Evolutionary conservation across 208 protist genomes (phyloP).

Genomic region (Dictyostelium gargantuum): DNA sequence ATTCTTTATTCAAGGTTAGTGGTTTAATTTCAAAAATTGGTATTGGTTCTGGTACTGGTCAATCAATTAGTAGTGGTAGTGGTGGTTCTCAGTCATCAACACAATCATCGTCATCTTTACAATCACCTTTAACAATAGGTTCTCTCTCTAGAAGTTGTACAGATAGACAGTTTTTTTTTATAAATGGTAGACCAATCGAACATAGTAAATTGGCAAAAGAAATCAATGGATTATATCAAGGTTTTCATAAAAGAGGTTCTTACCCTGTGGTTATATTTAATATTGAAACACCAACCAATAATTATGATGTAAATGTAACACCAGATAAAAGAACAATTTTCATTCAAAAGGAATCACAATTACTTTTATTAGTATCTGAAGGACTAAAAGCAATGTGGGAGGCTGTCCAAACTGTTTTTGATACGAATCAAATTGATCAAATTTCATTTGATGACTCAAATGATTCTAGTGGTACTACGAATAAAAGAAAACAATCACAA

Average conservation of each 20-base stretch:
- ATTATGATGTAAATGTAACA: constrained; percentile 89
- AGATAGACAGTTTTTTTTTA: constrained; percentile 79
- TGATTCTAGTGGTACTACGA: neutral
- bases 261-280: constrained; percentile 12
- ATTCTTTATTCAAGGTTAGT: constrained; percentile 18
- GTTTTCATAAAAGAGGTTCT: neutral
- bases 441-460: neutral
- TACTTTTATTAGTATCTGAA: neutral
- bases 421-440: neutral
- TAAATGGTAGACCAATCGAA: constrained; percentile 64
- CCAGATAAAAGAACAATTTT: constrained; percentile 88
- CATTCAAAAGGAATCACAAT: constrained; percentile 75
- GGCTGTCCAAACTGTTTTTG: constrained; percentile 5
- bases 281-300: neutral
- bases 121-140: neutral
- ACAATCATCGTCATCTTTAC: neutral
- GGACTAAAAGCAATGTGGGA: constrained; percentile 31
- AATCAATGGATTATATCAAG: constrained; percentile 33
- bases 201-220: neutral
- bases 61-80: neutral
- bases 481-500: neutral
- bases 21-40: constrained; percentile 54
- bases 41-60: neutral
- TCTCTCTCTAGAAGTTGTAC: neutral
- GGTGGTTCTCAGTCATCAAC: neutral